Evolutionary conservation across 2,329 filamentous ascomycete genomes (phyloP), one percentile per base, ranked within the genome.

Genomic region (Aureobasidium pullulans): DNA sequence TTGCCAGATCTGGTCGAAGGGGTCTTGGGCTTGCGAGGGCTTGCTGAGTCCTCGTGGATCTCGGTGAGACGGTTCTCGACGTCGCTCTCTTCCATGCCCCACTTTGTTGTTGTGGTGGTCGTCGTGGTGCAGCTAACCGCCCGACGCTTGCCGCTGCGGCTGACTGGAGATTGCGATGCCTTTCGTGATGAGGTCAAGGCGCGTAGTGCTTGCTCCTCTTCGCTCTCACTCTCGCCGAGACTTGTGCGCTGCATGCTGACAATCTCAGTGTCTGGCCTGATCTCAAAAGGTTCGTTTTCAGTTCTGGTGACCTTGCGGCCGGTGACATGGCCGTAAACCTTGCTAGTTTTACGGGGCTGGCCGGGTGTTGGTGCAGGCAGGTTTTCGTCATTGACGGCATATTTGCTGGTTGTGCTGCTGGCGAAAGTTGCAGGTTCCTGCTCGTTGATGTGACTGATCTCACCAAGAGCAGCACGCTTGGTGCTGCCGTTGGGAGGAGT

Each of bases 291-390:
- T 34, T 77, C 75, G 57, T 78, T 79, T 46, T 81, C 79, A 62
- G 81, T 76, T 62, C 82, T 82, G 5, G 70, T 62, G 23, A 48
- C 66, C 7, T 68, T 73, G 65, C 50, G 71, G 66, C 71, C 60
- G 42, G 68, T 84, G 76, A 72, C 92, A 89, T 10, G 87, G 84
- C 81, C 82, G 67, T 92, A 90, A 61, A 85, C 82, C 60, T 90
- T 85, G 64, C 86, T 87, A 15, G 88, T 88, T 79, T 99, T 97
- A 63, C 94, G 85, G 31, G 94, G 94, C 72, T 99, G 94, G 2
- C 94, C 94, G 0, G 94, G 94, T 4, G 94, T 99, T 3, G 94
- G 94, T 0, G 92, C 93, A 2, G 94, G 94, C 5, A 99, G 82
- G 67, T 95, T 95, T 70, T 96, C 92, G 64, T 96, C 91, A 69